Evolutionary conservation across 208 protist species (phyloP).

Genomic region (Crithidia acanthocephali): DNA sequence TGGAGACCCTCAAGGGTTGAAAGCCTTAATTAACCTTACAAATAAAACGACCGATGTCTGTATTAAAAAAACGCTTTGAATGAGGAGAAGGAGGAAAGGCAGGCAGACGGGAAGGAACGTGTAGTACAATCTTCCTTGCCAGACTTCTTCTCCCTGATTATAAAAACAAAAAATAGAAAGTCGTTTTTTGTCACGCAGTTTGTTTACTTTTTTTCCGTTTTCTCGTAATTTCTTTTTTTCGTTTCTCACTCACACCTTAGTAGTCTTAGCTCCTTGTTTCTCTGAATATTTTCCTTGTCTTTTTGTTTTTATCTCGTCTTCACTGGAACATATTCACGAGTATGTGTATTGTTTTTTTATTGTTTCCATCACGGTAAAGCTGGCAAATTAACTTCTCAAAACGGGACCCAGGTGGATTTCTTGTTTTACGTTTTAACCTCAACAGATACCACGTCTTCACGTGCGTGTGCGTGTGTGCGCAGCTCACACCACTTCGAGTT

Average conservation of each 20-base stretch:
- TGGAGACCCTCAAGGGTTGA: conserved; percentile 70
- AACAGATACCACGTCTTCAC: not conserved
- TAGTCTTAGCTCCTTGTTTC: conserved; percentile 16
- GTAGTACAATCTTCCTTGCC: not conserved
- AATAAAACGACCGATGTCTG: conserved; percentile 1
- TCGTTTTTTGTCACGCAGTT: conserved; percentile 1
- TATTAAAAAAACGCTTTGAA: conserved; percentile 5
- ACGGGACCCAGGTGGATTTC: not conserved
- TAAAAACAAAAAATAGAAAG: not conserved
- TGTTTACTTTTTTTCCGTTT: conserved; percentile 7
- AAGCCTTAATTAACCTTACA: not conserved
- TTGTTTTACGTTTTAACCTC: not conserved
- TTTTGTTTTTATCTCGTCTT: not conserved
- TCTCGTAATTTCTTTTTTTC: conserved; percentile 15
- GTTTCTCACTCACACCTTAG: conserved; percentile 29
- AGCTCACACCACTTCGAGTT: not conserved
- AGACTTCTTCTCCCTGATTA: not conserved
- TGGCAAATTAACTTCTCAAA: not conserved
- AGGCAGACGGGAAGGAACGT: not conserved
- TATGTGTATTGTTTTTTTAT: too few relatives aligned
- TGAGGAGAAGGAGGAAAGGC: not conserved
- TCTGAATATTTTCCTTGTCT: not conserved
- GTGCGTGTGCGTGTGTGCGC: conserved; percentile 13
- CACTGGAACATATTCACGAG: not conserved
- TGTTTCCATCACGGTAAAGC: too few relatives aligned